phyloP scores from a whole-genome alignment of 768 basidiomycete species.

The Mycena metata region DNA sequence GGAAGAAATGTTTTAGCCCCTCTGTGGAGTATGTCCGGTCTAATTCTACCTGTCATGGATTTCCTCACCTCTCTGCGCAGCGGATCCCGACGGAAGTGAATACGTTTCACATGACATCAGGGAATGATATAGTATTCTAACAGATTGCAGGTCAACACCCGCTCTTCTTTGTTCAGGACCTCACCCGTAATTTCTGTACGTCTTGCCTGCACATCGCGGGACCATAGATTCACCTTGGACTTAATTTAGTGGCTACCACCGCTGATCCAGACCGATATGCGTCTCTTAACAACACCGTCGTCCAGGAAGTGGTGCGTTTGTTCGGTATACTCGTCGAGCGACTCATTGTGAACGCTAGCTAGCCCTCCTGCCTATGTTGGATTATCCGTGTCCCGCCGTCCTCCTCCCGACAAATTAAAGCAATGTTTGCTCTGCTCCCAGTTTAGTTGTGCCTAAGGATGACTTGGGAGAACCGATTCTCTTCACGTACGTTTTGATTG shows the following conservation, averaged over 20 bases:
- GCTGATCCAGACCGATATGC: conserved; percentile 6
- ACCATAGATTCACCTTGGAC: neutral
- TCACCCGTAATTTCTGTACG: conserved; percentile 12
- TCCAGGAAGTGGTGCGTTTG: conserved; percentile 9
- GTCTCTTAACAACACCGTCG: neutral
- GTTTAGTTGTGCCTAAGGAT: too few relatives aligned
- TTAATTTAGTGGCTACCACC: conserved; percentile 2
- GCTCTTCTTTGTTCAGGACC: conserved; percentile 5
- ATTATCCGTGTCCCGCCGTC: too few relatives aligned
- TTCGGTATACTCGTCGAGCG: neutral
- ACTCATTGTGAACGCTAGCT: too few relatives aligned
- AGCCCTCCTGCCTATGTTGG: too few relatives aligned
- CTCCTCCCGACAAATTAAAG: too few relatives aligned
- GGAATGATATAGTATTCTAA: conserved; percentile 6
- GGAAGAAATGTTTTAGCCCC: too few relatives aligned
- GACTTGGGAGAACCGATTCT: too few relatives aligned
- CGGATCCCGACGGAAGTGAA: too few relatives aligned
- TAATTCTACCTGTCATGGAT: conserved; percentile 1
- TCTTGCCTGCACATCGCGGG: conserved; percentile 1
- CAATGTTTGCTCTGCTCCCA: too few relatives aligned
- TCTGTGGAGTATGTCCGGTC: neutral
- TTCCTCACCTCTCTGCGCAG: neutral
- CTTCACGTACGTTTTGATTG: too few relatives aligned
- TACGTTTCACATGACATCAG: too few relatives aligned
- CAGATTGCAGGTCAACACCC: neutral